Conservation (phyloP, 441 rosid species). For the Populus tomentosa region DNA sequence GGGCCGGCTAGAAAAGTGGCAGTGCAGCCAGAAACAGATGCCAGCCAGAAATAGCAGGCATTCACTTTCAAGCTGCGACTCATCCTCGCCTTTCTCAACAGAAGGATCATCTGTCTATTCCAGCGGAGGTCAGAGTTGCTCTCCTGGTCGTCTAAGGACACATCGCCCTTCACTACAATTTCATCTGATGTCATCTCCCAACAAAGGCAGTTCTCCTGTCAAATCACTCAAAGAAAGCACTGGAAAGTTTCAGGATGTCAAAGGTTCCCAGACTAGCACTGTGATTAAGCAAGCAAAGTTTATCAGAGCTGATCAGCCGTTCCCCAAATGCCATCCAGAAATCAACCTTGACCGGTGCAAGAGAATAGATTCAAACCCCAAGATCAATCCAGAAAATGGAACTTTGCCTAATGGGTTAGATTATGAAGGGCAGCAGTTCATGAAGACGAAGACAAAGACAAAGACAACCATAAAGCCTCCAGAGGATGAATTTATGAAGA, state of each 20-base stretch:
- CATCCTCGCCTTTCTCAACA: slow-evolving; percentile 44
- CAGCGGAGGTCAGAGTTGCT: slow-evolving; percentile 42
- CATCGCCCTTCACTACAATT: slow-evolving; percentile 45
- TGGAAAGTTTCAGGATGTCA: slow-evolving; percentile 28
- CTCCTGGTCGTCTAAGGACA: slow-evolving; percentile 39
- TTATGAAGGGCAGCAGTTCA: slow-evolving; percentile 25
- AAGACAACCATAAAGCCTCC: slow-evolving; percentile 30
- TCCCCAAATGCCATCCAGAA: slow-evolving; percentile 19
- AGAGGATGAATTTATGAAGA: slow-evolving; percentile 34
- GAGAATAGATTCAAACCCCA: slow-evolving; percentile 34
- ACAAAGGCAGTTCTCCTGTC: slow-evolving; percentile 22
- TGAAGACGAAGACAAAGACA: slow-evolving; percentile 27
- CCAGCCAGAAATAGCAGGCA: slow-evolving; percentile 36
- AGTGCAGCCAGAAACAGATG: slow-evolving; percentile 44
- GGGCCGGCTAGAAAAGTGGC: slow-evolving; percentile 87
- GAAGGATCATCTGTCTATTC: slow-evolving; percentile 56
- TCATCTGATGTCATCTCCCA: slow-evolving; percentile 49
- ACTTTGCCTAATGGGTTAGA: slow-evolving; percentile 30
- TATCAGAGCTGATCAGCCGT: slow-evolving; percentile 26
- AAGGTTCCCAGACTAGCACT: slow-evolving; percentile 20
- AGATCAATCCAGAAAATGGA: slow-evolving; percentile 26
- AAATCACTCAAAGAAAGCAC: slow-evolving; percentile 21
- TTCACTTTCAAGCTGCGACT: slow-evolving; percentile 50
- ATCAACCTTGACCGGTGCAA: slow-evolving; percentile 15
- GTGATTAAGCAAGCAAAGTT: slow-evolving; percentile 23